phyloP scores from a whole-genome alignment of 441 rosid species.

The Erodium chrysanthum region DNA sequence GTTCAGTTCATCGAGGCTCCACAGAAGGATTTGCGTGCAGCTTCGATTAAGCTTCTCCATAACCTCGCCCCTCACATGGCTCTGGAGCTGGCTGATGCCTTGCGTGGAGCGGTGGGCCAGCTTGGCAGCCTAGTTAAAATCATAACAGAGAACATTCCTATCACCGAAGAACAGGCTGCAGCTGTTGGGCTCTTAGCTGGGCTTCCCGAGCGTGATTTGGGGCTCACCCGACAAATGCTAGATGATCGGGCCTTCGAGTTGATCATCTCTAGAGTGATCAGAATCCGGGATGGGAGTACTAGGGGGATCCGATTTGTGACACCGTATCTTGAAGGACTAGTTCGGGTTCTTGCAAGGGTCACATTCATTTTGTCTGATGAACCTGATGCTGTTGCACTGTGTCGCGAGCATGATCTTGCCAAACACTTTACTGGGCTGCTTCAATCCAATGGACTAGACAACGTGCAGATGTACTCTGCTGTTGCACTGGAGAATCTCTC shows the following conservation, averaged over 20 bases:
- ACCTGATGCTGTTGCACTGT: conserved; percentile 47
- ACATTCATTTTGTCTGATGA: conserved; percentile 67
- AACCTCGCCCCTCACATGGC: conserved; percentile 77
- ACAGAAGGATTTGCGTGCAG: conserved; percentile 67
- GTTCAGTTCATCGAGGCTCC: conserved; percentile 93
- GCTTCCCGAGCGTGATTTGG: conserved; percentile 82
- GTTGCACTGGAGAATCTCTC: conserved; percentile 82
- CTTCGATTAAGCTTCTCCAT: conserved; percentile 77
- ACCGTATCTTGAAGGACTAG: conserved; percentile 75
- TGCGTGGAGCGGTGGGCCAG: conserved; percentile 74
- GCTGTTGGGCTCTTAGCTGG: conserved; percentile 85
- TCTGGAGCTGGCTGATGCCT: conserved; percentile 67
- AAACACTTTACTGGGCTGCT: conserved; percentile 57
- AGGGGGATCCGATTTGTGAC: conserved; percentile 67
- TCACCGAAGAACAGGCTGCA: conserved; percentile 83
- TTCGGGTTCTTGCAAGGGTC: conserved; percentile 66
- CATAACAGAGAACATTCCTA: conserved; percentile 58
- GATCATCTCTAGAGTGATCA: conserved; percentile 43
- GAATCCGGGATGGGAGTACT: conserved; percentile 64
- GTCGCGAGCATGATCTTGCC: conserved; percentile 60
- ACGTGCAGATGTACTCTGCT: conserved; percentile 81
- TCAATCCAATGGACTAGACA: conserved; percentile 68
- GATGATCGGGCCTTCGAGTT: conserved; percentile 56
- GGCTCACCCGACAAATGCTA: conserved; percentile 72
- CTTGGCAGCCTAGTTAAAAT: conserved; percentile 63